phyloP scores from a whole-genome alignment of 306 rosid species.

The Arachis stenosperma region DNA sequence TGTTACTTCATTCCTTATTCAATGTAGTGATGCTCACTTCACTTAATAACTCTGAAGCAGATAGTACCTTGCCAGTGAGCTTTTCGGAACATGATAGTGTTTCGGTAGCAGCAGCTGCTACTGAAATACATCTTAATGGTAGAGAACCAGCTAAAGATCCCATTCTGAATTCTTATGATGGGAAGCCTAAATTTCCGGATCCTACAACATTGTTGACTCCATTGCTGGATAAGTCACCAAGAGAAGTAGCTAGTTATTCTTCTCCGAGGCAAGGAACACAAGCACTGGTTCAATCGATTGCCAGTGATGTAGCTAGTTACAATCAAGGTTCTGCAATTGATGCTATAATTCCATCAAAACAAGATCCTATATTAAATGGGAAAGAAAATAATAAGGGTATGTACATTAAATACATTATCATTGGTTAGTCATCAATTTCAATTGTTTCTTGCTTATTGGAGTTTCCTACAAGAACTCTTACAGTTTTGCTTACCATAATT shows the following conservation, averaged over 20 bases:
- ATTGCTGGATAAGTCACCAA: conserved; percentile 4
- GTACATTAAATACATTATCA: conserved; percentile 27
- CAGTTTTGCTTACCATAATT: conserved; percentile 6
- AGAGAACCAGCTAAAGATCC: conserved; percentile 32
- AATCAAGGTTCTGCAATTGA: conserved; percentile 26
- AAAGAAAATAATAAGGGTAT: conserved; percentile 35
- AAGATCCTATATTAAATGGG: conserved; percentile 8
- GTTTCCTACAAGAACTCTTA: neutral
- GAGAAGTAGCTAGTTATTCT: conserved; percentile 27
- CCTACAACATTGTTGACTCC: conserved; percentile 23
- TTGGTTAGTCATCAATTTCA: conserved; percentile 22
- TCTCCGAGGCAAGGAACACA: conserved; percentile 31
- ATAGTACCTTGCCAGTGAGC: conserved; percentile 31
- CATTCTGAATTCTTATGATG: conserved; percentile 17
- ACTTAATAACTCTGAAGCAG: conserved; percentile 25
- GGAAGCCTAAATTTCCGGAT: conserved; percentile 27
- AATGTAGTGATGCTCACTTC: conserved; percentile 23
- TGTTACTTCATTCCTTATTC: conserved; percentile 24
- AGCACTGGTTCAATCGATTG: conserved; percentile 29
- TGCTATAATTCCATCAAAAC: conserved; percentile 28
- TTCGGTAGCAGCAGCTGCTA: conserved; percentile 26
- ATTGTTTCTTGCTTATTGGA: neutral
- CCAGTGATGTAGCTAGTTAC: conserved; percentile 22
- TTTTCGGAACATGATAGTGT: conserved; percentile 28
- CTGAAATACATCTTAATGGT: conserved; percentile 17